Evolutionary conservation across 192 early-diverging fungal genomes (phyloP).

Genomic region (Geosiphon pyriformis): DNA sequence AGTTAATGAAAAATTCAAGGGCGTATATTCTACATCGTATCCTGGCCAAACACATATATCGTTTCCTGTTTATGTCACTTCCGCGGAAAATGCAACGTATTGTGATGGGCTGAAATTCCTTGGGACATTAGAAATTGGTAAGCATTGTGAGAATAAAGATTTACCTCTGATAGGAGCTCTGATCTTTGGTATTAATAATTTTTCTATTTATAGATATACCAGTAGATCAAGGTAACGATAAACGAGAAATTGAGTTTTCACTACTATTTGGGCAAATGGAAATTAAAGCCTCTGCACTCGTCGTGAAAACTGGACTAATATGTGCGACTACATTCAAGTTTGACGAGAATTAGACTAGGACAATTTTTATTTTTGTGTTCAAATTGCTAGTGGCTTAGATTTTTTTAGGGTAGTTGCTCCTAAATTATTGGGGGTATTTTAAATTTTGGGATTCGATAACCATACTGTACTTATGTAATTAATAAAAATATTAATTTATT

Average conservation of each 20-base stretch:
- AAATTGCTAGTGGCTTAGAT: no score
- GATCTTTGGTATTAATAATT: neutral
- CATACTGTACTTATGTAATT: no score
- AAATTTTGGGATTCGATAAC: no score
- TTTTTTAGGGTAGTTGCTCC: no score
- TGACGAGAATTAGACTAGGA: neutral
- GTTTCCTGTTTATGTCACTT: slow-evolving; percentile 7
- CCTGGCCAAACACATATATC: slow-evolving; percentile 5
- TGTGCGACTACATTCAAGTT: slow-evolving; percentile 9
- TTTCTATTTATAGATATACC: neutral
- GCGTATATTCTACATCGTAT: neutral
- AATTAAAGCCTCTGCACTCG: slow-evolving; percentile 11
- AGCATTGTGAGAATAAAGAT: no score
- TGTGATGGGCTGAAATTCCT: slow-evolving; percentile 5
- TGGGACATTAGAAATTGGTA: slow-evolving; percentile 1
- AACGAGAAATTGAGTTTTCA: slow-evolving; percentile 9
- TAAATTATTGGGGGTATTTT: no score
- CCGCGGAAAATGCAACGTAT: slow-evolving; percentile 6
- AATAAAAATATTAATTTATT: no score
- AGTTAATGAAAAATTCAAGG: neutral
- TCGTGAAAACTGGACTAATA: neutral
- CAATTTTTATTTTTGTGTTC: no score
- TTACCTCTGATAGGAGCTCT: no score
- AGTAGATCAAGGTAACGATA: neutral
- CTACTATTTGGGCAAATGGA: slow-evolving; percentile 15